phyloP scores from a whole-genome alignment of 805 yeast species.

The Candida yuanshanica region DNA sequence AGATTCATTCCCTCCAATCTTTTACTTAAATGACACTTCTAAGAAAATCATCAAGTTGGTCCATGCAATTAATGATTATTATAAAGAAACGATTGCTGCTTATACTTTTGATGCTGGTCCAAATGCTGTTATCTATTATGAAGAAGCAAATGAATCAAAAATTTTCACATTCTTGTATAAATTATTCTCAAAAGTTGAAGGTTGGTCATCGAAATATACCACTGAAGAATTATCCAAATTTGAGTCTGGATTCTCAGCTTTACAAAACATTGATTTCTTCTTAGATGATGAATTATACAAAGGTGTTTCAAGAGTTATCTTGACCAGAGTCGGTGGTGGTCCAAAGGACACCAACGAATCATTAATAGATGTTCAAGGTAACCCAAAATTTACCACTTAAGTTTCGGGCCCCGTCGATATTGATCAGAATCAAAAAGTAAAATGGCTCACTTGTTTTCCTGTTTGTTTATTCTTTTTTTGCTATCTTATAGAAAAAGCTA shows the following conservation, averaged over 20 bases:
- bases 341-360: conserved; percentile 58
- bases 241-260: conserved; percentile 21
- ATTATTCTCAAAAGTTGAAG: conserved; percentile 52
- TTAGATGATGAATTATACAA: conserved; percentile 47
- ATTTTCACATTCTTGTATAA: conserved; percentile 67
- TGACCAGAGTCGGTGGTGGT: conserved; percentile 84
- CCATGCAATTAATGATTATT: conserved; percentile 65
- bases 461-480: too few relatives aligned
- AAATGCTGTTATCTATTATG: conserved; percentile 92
- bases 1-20: conserved; percentile 93
- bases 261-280: conserved; percentile 31
- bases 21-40: conserved; percentile 88
- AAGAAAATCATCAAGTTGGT: conserved; percentile 72
- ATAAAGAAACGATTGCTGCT: conserved; percentile 67
- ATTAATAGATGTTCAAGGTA: conserved; percentile 57
- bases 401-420: too few relatives aligned
- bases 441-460: too few relatives aligned
- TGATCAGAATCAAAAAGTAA: too few relatives aligned
- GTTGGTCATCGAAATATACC: conserved; percentile 54
- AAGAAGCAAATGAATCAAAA: conserved; percentile 63
- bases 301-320: conserved; percentile 79
- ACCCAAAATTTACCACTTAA: conserved; percentile 36
- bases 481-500: too few relatives aligned
- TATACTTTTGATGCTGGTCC: conserved; percentile 99
- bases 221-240: conserved; percentile 24